Evolutionary conservation across 208 protist genomes (phyloP), one percentile per base, ranked within the genome.

Genomic region (Leishmania arabica): DNA sequence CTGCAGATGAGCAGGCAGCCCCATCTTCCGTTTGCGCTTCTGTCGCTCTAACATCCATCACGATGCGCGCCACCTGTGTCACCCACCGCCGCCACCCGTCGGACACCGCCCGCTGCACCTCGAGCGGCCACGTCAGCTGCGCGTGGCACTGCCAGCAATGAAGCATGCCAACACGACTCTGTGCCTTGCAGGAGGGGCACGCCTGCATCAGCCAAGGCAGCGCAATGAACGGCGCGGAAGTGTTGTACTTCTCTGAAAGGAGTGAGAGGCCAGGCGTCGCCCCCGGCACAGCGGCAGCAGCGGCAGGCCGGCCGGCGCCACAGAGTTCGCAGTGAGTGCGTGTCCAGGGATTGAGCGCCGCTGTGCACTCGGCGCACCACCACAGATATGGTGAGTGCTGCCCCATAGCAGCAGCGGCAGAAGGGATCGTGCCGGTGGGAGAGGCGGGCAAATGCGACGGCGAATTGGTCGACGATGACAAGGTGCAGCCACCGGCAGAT

Each of bases 141-240:
- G 51, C 74, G 68, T 79, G 64, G 68, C 86, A 77, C 60, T 68
- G 42, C 85, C 78, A 84, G 72, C 83, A 86, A 13, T 34, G 54
- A 64, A 65, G 24, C 11, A 45, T 5, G 2, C 75, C 75, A 8
- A 84, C 81, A 64, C 85, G 77, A 42, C 86, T 86, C 27, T 47
- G 72, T 3, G 84, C 77, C 24, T 65, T 54, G 72, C 91, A 94
- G 27, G 31, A 37, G 11, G 19, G 47, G 66, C 91, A 94, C 27
- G 70, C 17, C 49, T 79, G 78, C 71, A 84, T 89, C n/a, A 69
- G 70, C 91, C 91, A 94, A 47, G 87, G 86, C 21, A 88, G 74
- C 17, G 80, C 80, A 31, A 89, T 68, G 17, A 85, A 68, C 17
- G 84, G 83, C 2, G 51, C 78, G 31, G 81, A 68, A 45, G 53